Evolutionary conservation across 768 basidiomycete species (phyloP).

Genomic region (Tulasnella sp.): DNA sequence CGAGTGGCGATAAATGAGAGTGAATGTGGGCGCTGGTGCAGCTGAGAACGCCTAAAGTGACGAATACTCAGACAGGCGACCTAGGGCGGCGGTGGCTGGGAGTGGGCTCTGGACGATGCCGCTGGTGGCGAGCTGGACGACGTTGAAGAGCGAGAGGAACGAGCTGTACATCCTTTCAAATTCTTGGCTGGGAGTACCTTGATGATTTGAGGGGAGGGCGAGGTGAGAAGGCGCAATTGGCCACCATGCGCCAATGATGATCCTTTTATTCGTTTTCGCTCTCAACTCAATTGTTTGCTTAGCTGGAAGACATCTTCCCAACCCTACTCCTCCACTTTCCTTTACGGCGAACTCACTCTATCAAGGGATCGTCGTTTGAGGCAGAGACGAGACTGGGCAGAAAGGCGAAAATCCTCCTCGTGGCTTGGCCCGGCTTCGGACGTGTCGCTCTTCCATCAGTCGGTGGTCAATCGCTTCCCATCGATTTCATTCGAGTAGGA

Average conservation of each 20-base stretch:
- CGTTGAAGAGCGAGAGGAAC: slow-evolving; percentile 13
- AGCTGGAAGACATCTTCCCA: background rate
- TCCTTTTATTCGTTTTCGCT: slow-evolving; percentile 11
- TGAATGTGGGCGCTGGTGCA: background rate
- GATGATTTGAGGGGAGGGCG: background rate
- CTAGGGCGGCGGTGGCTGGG: background rate
- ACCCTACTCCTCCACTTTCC: background rate
- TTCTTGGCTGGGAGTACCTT: background rate
- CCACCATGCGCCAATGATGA: slow-evolving; percentile 2
- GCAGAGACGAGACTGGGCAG: background rate
- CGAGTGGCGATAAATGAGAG: background rate
- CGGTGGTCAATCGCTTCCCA: background rate
- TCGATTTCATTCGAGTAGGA: background rate
- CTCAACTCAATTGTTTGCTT: background rate
- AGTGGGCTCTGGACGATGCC: slow-evolving; percentile 11
- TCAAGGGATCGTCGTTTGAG: background rate
- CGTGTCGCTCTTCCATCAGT: background rate
- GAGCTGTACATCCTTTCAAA: slow-evolving; percentile 14
- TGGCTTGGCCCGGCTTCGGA: background rate
- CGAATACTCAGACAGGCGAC: background rate
- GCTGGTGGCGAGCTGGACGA: slow-evolving; percentile 12
- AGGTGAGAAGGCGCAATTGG: slow-evolving; percentile 3
- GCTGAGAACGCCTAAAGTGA: background rate
- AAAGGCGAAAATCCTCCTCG: background rate
- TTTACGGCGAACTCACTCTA: slow-evolving; percentile 21